Evolutionary conservation across 2,329 filamentous ascomycete species (phyloP).

Genomic region (Neurospora sp.): DNA sequence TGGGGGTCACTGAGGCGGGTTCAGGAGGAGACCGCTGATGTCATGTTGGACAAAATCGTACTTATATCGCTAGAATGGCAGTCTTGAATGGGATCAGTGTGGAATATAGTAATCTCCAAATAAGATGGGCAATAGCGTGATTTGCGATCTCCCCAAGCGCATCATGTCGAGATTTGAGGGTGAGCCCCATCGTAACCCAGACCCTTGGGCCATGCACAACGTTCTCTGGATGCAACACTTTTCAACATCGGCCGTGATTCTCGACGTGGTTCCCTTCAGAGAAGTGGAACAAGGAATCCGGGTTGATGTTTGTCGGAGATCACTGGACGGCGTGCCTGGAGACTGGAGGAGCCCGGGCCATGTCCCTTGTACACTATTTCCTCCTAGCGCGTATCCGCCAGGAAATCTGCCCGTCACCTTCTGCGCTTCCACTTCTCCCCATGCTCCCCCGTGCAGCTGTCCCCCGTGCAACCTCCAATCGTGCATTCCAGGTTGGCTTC

Average conservation of each 20-base stretch:
- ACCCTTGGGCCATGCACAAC: not conserved
- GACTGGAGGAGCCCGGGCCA: not conserved
- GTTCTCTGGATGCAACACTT: not conserved
- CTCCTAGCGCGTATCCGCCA: not conserved
- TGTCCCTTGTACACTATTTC: not conserved
- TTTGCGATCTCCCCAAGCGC: not conserved
- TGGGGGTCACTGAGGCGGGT: not conserved
- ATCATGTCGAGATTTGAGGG: not conserved
- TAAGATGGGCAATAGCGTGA: not conserved
- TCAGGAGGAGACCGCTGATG: not conserved
- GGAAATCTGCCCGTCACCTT: not conserved
- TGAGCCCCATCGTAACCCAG: not conserved
- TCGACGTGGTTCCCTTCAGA: conserved; percentile 3
- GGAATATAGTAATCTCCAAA: not conserved
- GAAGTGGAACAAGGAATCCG: not conserved
- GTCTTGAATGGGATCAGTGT: not conserved
- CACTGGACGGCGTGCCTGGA: not conserved
- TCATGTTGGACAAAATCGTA: not conserved
- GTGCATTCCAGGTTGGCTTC: not conserved
- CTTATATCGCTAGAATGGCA: not conserved
- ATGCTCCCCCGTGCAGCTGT: not conserved
- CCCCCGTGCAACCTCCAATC: not conserved
- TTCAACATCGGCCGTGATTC: not conserved
- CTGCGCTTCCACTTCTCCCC: not conserved
- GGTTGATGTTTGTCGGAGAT: not conserved